phyloP scores from a whole-genome alignment of 345 rosid species.

The Isatis tinctoria region DNA sequence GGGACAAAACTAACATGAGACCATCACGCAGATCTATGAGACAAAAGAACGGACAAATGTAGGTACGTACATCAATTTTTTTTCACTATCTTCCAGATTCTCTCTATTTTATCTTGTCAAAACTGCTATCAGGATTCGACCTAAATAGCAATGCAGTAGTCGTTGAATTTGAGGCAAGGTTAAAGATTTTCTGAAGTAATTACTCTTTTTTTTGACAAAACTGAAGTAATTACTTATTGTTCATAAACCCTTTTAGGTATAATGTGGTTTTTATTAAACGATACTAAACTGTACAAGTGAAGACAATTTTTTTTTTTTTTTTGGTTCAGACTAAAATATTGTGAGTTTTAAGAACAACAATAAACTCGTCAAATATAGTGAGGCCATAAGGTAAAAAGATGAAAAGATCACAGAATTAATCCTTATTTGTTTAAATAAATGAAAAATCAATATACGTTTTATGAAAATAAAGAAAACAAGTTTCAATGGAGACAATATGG shows the following conservation, averaged over 20 bases:
- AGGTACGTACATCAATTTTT: constrained; percentile 14
- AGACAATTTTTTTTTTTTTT: not conserved
- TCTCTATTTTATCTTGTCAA: not conserved
- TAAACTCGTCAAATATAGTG: not conserved
- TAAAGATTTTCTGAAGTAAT: no score
- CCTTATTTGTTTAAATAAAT: not conserved
- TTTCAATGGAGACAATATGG: not conserved
- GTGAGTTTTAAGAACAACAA: not conserved
- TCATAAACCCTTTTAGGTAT: not conserved
- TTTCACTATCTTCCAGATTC: not conserved
- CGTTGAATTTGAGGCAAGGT: not conserved
- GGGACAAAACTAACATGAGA: constrained; percentile 17
- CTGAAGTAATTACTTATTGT: no score
- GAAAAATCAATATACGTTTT: not conserved
- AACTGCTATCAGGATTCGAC: not conserved
- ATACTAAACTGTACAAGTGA: not conserved
- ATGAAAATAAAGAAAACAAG: not conserved
- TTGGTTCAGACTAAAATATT: not conserved
- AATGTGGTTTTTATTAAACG: not conserved
- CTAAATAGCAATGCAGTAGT: not conserved
- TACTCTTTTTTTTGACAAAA: no score
- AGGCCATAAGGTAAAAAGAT: not conserved
- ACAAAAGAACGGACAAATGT: constrained; percentile 11
- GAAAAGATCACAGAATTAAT: not conserved
- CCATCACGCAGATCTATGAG: not conserved